Percentiles rank a stretch among this genome's conserved stretches.
Conservation (phyloP, 2,329 filamentous ascomycete genomes). For the Diaporthe vexans region DNA sequence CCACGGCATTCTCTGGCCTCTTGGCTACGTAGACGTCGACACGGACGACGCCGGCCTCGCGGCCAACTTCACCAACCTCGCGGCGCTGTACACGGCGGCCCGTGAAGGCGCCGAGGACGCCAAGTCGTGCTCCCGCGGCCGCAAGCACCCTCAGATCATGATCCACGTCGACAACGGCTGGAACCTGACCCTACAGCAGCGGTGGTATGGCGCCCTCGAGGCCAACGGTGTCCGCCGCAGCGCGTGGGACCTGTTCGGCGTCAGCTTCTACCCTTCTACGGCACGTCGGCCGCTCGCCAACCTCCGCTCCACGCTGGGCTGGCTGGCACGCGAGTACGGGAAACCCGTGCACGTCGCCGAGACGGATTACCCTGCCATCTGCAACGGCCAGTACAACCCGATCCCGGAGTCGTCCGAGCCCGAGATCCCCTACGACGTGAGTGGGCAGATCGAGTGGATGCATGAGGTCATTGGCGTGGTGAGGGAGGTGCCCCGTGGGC, state of each 20-base stretch:
- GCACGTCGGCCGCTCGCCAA: constrained; percentile 66
- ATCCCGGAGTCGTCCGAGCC: constrained; percentile 73
- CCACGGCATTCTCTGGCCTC: constrained; percentile 75
- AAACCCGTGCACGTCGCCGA: constrained; percentile 79
- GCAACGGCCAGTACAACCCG: constrained; percentile 54
- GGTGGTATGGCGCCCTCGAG: constrained; percentile 70
- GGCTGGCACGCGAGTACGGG: constrained; percentile 72
- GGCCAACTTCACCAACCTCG: constrained; percentile 72
- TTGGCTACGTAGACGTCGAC: constrained; percentile 73
- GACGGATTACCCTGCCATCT: constrained; percentile 77
- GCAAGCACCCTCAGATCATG: constrained; percentile 73
- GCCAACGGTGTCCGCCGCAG: constrained; percentile 60
- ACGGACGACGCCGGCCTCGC: constrained; percentile 72
- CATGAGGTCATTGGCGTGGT: constrained; percentile 71
- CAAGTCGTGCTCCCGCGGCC: not conserved
- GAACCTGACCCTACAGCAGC: constrained; percentile 75
- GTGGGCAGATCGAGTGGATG: constrained; percentile 74
- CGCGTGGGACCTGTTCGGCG: constrained; percentile 63
- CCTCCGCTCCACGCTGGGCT: constrained; percentile 67
- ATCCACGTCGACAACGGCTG: constrained; percentile 83
- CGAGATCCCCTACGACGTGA: constrained; percentile 72
- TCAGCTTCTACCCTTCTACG: constrained; percentile 78
- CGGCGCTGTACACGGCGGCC: constrained; percentile 52
- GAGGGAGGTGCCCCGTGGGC: constrained; percentile 56
- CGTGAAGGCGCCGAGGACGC: not conserved